phyloP scores from a whole-genome alignment of 768 basidiomycete species.

The Calocera viscosa region DNA sequence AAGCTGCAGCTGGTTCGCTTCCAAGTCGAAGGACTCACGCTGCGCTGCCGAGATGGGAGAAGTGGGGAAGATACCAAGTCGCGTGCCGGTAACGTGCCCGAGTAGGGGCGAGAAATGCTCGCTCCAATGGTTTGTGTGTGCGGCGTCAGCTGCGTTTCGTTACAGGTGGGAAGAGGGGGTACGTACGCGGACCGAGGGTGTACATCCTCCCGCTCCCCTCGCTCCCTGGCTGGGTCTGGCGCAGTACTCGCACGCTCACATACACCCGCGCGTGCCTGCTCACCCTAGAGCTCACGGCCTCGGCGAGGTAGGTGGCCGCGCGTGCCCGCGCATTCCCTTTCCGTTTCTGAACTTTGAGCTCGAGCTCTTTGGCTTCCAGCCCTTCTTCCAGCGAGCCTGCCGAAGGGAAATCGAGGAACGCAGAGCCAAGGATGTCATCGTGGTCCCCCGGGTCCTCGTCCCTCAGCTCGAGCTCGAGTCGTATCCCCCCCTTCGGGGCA shows the following conservation, averaged over 20 bases:
- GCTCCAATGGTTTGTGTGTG: conserved; percentile 9
- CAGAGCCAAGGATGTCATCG: not conserved
- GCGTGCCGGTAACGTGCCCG: conserved; percentile 25
- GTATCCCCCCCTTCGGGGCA: not conserved
- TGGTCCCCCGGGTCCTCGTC: not conserved
- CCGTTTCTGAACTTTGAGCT: conserved; percentile 27
- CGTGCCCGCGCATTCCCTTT: conserved; percentile 24
- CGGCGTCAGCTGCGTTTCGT: too few species aligned
- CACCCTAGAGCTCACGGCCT: conserved; percentile 22
- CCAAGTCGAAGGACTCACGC: conserved; percentile 26
- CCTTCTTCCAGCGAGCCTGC: not conserved
- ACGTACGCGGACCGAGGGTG: conserved; percentile 33
- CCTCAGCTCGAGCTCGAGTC: not conserved
- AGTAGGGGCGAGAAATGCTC: conserved; percentile 37
- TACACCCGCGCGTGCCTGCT: conserved; percentile 23
- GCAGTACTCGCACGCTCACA: conserved; percentile 25
- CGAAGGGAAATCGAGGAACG: not conserved
- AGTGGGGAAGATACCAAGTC: conserved; percentile 10
- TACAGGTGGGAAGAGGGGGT: too few species aligned
- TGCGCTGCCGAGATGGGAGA: conserved; percentile 18
- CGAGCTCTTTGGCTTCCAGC: conserved; percentile 17
- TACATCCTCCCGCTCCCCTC: conserved; percentile 28
- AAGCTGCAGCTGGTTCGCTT: conserved; percentile 36
- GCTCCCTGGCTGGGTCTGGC: conserved; percentile 24
- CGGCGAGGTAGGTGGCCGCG: conserved; percentile 24